Evolutionary conservation across 2,329 filamentous ascomycete genomes (phyloP), one percentile per base, ranked within the genome.

Genomic region (Trichocomaceae sp.): DNA sequence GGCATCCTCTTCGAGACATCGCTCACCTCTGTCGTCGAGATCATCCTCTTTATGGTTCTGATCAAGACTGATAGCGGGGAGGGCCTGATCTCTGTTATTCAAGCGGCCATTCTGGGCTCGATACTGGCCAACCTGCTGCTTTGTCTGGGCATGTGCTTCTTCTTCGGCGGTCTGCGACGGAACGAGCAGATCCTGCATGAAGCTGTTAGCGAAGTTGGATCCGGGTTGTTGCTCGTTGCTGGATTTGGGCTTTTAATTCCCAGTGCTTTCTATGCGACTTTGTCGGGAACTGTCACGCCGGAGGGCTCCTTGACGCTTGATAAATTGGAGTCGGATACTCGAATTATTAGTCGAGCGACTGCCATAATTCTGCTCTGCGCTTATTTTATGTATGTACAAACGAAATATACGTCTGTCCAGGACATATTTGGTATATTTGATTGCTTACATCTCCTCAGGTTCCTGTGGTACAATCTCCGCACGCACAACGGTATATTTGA

Each of bases 71-170:
- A 84, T 31, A 64, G 70, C 19, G 63, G 68, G 10, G 73, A 73
- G n/a, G 65, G 69, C 42, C 58, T 72, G 29, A 72, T 86, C 57
- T 77, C 79, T n/a, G 87, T 44, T 35, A 57, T 59, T 26, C 57
- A 59, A 20, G 57, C 57, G 19, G 89, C 90, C 23, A 91, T 95
- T 54, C 74, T 95, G 0, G 89, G 90, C 35, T 92, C 88, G 0
- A 87, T 95, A 45, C 70, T 95, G 33, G 88, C 90, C 12, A 95
- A 90, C 31, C 80, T 93, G 72, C 73, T 95, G 45, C 77, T 95
- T 1, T 95, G 89, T 62, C 72, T 95, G 23, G 90, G 90, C 0
- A 65, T 85, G 51, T 93, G 88, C 68, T 95, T 95, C 75, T 83
- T 92, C 58, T 80, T 84, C 20, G 88, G 88, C 41, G 89, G 90